These are phyloP conservation scores for Tricholoma matsutake DNA, from an alignment of 768 basidiomycete species.

Conservation along the genomic window DNA sequence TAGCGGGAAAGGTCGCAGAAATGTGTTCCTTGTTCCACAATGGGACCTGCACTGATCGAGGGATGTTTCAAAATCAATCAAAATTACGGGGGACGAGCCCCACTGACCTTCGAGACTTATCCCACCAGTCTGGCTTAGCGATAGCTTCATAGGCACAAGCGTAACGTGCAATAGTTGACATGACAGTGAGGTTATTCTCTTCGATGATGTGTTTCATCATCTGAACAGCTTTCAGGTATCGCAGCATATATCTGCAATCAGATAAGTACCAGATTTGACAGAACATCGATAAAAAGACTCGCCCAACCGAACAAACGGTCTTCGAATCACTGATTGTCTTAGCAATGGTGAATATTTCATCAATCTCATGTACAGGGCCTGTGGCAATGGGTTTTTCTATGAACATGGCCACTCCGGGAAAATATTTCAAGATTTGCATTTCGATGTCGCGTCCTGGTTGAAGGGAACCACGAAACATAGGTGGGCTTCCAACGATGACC, in stretches of 20 bases:
- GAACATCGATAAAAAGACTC: conserved; percentile 20
- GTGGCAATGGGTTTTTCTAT: conserved; percentile 92
- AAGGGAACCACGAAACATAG: conserved; percentile 84
- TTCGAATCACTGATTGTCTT: conserved; percentile 65
- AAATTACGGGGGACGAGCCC: not conserved
- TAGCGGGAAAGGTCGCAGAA: conserved; percentile 96
- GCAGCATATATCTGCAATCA: conserved; percentile 76
- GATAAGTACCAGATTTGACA: conserved; percentile 3
- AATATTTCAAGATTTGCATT: conserved; percentile 78
- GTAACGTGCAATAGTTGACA: conserved; percentile 95
- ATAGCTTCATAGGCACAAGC: conserved; percentile 83
- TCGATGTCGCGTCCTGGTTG: conserved; percentile 81
- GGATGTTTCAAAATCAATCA: conserved; percentile 2
- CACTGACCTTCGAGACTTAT: conserved; percentile 75
- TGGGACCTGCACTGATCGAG: conserved; percentile 62
- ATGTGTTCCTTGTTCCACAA: conserved; percentile 93
- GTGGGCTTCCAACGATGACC: conserved; percentile 88
- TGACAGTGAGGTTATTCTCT: conserved; percentile 91
- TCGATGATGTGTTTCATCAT: conserved; percentile 96
- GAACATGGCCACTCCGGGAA: conserved; percentile 88
- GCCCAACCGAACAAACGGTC: conserved; percentile 89
- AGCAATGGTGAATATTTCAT: conserved; percentile 68
- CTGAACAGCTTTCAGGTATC: conserved; percentile 91
- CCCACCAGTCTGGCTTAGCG: conserved; percentile 89
- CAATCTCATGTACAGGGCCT: conserved; percentile 65